phyloP scores from a whole-genome alignment of 306 rosid species.

The Pterocarpus macrocarpus region DNA sequence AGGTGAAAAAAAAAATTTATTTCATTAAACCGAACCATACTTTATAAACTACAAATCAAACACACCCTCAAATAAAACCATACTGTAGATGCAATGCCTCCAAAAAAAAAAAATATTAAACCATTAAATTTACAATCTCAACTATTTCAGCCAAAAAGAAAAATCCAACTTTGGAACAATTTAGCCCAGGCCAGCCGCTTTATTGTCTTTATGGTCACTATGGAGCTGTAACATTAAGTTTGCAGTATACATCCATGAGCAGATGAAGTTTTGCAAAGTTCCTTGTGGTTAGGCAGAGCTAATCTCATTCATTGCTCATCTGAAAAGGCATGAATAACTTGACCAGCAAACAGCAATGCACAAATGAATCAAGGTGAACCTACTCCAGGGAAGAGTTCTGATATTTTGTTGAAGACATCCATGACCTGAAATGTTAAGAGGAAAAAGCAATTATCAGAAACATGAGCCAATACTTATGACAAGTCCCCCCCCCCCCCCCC shows the following conservation, averaged over 20 bases:
- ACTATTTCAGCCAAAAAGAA: constrained; percentile 44
- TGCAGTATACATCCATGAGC: constrained; percentile 34
- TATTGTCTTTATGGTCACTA: constrained; percentile 43
- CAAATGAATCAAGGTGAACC: constrained; percentile 71
- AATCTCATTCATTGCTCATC: constrained; percentile 33
- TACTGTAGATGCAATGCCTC: constrained; percentile 35
- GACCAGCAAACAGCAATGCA: constrained; percentile 33
- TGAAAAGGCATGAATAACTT: constrained; percentile 23
- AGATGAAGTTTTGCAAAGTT: constrained; percentile 31
- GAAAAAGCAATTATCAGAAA: background rate
- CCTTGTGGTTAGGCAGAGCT: constrained; percentile 30
- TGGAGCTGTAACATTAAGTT: constrained; percentile 42
- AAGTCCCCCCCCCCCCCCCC: too few relatives aligned
- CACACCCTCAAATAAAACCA: constrained; percentile 15
- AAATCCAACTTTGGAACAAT: constrained; percentile 40
- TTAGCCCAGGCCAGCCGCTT: constrained; percentile 36
- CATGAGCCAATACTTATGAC: background rate
- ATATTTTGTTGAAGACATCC: constrained; percentile 92
- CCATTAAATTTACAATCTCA: constrained; percentile 47
- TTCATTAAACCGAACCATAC: too few relatives aligned
- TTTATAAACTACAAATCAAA: too few relatives aligned
- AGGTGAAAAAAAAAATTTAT: too few relatives aligned
- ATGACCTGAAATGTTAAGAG: constrained; percentile 66
- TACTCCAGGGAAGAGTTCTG: constrained; percentile 94
- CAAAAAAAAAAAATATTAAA: background rate